Evolutionary conservation across 2,329 filamentous ascomycete genomes (phyloP).

Genomic region (Talaromyces pinophilus): DNA sequence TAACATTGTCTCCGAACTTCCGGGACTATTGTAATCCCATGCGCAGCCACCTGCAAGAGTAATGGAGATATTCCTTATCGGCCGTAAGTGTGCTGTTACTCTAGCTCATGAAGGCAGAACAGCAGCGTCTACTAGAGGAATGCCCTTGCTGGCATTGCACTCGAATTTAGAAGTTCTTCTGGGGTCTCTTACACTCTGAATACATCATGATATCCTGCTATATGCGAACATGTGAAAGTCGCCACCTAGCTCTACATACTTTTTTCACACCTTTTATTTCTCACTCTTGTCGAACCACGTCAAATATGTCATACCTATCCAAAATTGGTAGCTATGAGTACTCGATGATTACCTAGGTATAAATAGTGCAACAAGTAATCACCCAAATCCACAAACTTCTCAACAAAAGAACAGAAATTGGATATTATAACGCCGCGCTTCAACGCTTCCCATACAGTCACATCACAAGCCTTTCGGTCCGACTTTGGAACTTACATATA

Average conservation of each 20-base stretch:
- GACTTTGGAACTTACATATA: not conserved
- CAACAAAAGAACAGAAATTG: not conserved
- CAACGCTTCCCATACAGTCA: not conserved
- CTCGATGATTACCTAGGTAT: not conserved
- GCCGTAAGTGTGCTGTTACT: not conserved
- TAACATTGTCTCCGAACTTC: not conserved
- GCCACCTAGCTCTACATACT: not conserved
- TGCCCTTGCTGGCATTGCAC: not conserved
- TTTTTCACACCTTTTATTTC: not conserved
- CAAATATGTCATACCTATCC: not conserved
- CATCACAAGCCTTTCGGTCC: not conserved
- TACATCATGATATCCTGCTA: not conserved
- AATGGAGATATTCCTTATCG: not conserved
- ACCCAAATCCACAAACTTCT: not conserved
- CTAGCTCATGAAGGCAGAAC: not conserved
- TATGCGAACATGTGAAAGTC: conserved; percentile 8
- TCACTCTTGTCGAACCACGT: not conserved
- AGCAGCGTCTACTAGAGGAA: not conserved
- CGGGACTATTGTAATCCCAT: not conserved
- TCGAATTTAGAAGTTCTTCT: not conserved
- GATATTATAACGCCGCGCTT: not conserved
- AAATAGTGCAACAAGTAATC: not conserved
- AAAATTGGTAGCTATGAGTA: not conserved
- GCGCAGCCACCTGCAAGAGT: not conserved
- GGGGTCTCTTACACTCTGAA: not conserved